A percentile compares a stretch with the other conserved stretches of the same genome.
phyloP scores from a whole-genome alignment of 176 grass and related monocot genomes.

The Aegilops sharonensis region DNA sequence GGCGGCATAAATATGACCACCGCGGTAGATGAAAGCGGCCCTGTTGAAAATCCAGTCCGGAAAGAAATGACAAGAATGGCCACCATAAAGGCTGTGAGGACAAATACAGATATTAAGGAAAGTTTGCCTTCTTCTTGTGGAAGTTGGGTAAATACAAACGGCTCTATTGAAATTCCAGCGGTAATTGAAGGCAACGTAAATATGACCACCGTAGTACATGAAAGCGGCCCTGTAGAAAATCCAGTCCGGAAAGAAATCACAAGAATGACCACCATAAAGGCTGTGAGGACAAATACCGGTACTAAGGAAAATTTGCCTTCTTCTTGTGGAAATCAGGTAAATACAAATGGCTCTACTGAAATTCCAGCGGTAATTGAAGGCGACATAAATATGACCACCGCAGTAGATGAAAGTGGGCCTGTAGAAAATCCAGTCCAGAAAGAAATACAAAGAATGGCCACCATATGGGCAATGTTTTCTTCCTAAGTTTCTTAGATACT shows the following conservation, averaged over 20 bases:
- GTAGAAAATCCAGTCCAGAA: neutral
- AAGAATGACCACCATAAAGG: slow-evolving; percentile 3
- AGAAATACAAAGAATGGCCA: neutral
- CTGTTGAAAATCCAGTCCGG: neutral
- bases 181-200: neutral
- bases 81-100: slow-evolving; percentile 12
- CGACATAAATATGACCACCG: neutral
- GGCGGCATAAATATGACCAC: neutral
- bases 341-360: neutral
- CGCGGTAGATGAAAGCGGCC: neutral
- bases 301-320: neutral
- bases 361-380: slow-evolving; percentile 5
- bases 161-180: neutral
- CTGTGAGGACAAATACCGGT: neutral
- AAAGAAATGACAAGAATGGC: slow-evolving; percentile 2
- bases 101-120: neutral
- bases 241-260: neutral
- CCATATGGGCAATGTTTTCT: neutral
- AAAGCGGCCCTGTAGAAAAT: neutral
- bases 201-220: neutral
- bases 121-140: neutral
- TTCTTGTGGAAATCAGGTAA: neutral
- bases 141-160: slow-evolving; percentile 5
- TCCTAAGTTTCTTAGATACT: neutral
- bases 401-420: neutral